Evolutionary conservation across 192 early-diverging fungal species (phyloP), one percentile per base, ranked within the genome.

Genomic region (Linnemannia schmuckeri): DNA sequence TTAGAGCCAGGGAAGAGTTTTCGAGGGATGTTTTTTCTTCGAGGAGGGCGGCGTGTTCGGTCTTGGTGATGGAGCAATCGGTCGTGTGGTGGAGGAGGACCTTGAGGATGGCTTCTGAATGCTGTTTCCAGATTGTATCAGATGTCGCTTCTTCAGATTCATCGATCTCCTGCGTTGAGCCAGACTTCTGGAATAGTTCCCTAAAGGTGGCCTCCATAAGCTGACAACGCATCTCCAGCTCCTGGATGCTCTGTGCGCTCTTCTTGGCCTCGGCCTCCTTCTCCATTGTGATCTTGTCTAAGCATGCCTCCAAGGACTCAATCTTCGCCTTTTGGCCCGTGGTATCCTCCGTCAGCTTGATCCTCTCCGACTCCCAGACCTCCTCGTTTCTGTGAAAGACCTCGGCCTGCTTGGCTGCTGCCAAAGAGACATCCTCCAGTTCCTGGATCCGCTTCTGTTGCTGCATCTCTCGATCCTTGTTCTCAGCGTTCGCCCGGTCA

Each of bases 11-110:
- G 3, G 75, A 40, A 0, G 47, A 20, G 24, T 47, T 47, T 41
- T 66, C 52, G 4, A 72, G 30, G 2, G 57, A 27, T 0, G 70
- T 7, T 27, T 75, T 77, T 52, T 81, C 76, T 44, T 77, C 72
- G 13, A 87, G 27, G 4, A 87, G 68, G 2, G 57, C 72, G 54
- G 75, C 68, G 37, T 81, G 72, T 10, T 81, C 72, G 20, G 75
- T 52, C 70, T 86, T 86, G 70, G 42, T 81, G 71, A 81, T 69
- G 37, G 79, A 78, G 66, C 79, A 87, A 20, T 73, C 42, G 1
- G 44, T 52, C 0, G 66, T 75, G 30, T 80, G 74, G 30, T 80
- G 35, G 18, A 40, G 27, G 8, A 87, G 72, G 24, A 81, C 68
- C 2, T 81, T 42, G 22, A 78, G 37, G 2, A 87, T 49, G 5